Evolutionary conservation across 2,329 filamentous ascomycete species (phyloP), one percentile per base, ranked within the genome.

Genomic region (Epichloe baconii): DNA sequence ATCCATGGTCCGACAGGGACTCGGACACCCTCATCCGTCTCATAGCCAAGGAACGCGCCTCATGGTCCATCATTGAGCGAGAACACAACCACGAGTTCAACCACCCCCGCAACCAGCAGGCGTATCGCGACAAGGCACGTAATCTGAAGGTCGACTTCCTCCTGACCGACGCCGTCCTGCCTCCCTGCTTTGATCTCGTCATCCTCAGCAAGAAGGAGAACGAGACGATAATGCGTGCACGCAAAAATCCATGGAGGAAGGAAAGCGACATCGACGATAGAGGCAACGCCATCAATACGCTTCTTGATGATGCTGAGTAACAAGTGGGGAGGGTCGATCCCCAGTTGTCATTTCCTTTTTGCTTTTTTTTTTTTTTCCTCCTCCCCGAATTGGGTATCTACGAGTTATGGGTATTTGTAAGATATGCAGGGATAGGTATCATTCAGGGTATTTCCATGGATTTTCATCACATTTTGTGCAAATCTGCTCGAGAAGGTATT

Each of bases 61-160:
- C 49, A 6, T 70, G 66, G 66, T 48, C 65, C 43, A n/a, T 12
- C 38, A 70, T 70, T 2, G 56, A 67, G 52, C 58, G 54, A 26
- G 41, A 58, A 5, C 62, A 67, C 31, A 57, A 58, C 0, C 35
- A 66, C 17, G 52, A 51, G 2, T 78, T 78, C 50, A 65, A 74
- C 43, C 56, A 63, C 15, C 59, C 60, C 2, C 74, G 77, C 47
- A 71, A 73, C 57, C 77, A 79, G 64, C 77, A 79, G 61, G 73
- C 75, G 4, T 69, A 77, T 52, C 75, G 77, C 6, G 77, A 80
- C 67, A 77, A 75, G 62, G 77, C 77, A n/a, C 72, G 77, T 47
- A 72, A 77, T 51, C 56, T 78, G 50, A 80, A 80, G 65, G 73
- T 76, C 37, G 70, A 74, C 35, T 68, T 74, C 44, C 64, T 80